These are phyloP conservation scores for Scheffersomyces lignosus DNA, from an alignment of 805 yeast genomes.

Conservation along the genomic window DNA sequence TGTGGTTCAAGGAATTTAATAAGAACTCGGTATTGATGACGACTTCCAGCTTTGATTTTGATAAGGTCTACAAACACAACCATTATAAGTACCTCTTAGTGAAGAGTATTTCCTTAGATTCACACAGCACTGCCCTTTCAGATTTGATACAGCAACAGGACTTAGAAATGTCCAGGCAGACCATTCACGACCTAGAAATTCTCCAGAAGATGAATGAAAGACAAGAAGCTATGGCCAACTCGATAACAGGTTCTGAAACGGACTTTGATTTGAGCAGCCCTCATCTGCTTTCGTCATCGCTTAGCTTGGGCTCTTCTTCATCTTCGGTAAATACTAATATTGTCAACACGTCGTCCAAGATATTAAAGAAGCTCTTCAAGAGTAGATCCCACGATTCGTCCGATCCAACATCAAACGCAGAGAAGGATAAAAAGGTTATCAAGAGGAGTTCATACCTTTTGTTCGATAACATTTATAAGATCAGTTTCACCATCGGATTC, in stretches of 20 bases:
- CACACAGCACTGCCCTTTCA: slow-evolving; percentile 1
- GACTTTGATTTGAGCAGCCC: slow-evolving; percentile 15
- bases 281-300: slow-evolving; percentile 36
- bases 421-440: slow-evolving; percentile 9
- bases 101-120: neutral
- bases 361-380: slow-evolving; percentile 29
- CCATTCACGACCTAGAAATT: slow-evolving; percentile 23
- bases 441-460: slow-evolving; percentile 6
- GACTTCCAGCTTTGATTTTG: slow-evolving; percentile 23
- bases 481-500: slow-evolving; percentile 40
- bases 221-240: slow-evolving; percentile 25
- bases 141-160: slow-evolving; percentile 29
- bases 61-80: slow-evolving; percentile 6
- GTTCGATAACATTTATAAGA: slow-evolving; percentile 23
- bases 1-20: slow-evolving; percentile 39
- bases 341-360: slow-evolving; percentile 25
- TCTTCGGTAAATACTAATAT: slow-evolving; percentile 27
- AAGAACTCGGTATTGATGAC: slow-evolving; percentile 31
- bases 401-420: slow-evolving; percentile 7
- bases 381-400: slow-evolving; percentile 10
- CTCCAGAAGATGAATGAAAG: slow-evolving; percentile 22
- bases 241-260: slow-evolving; percentile 14
- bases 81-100: slow-evolving; percentile 4
- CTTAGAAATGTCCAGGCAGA: slow-evolving; percentile 29
- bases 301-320: slow-evolving; percentile 30